Percentiles rank a stretch among this genome's conserved stretches.
These are phyloP conservation scores for Phytophthora sp. DNA, from an alignment of 352 stramenopile species.

Conservation along the genomic window DNA sequence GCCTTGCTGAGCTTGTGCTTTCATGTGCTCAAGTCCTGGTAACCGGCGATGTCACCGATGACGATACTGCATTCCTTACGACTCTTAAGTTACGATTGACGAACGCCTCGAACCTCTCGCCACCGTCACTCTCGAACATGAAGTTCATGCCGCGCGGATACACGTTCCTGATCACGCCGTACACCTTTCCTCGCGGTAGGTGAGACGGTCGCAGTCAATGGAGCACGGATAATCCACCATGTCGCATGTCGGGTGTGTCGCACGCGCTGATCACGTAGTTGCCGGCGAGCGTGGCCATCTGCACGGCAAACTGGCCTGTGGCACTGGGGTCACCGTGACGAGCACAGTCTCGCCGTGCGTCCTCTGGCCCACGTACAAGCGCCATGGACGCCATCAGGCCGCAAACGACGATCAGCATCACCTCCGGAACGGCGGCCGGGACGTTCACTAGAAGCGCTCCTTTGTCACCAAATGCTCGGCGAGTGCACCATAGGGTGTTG, in stretches of 20 bases:
- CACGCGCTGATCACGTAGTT: conserved; percentile 84
- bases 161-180: conserved; percentile 66
- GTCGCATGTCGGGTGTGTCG: conserved; percentile 81
- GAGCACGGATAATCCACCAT: conserved; percentile 81
- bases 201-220: conserved; percentile 75
- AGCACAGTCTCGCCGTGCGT: conserved; percentile 63
- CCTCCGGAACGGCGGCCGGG: conserved; percentile 29
- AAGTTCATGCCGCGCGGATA: conserved; percentile 72
- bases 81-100: conserved; percentile 68
- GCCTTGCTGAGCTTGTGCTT: conserved; percentile 37
- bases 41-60: conserved; percentile 63
- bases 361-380: conserved; percentile 64
- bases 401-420: conserved; percentile 54
- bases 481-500: conserved; percentile 51
- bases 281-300: conserved; percentile 83
- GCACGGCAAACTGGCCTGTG: conserved; percentile 84
- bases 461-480: conserved; percentile 55
- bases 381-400: conserved; percentile 56
- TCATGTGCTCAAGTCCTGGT: conserved; percentile 46
- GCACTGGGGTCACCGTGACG: conserved; percentile 68
- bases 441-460: conserved; percentile 40
- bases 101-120: conserved; percentile 53
- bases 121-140: conserved; percentile 70
- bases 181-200: conserved; percentile 84
- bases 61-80: conserved; percentile 63